Conservation (phyloP, 805 yeast genomes). For the Kuraishia molischiana region DNA sequence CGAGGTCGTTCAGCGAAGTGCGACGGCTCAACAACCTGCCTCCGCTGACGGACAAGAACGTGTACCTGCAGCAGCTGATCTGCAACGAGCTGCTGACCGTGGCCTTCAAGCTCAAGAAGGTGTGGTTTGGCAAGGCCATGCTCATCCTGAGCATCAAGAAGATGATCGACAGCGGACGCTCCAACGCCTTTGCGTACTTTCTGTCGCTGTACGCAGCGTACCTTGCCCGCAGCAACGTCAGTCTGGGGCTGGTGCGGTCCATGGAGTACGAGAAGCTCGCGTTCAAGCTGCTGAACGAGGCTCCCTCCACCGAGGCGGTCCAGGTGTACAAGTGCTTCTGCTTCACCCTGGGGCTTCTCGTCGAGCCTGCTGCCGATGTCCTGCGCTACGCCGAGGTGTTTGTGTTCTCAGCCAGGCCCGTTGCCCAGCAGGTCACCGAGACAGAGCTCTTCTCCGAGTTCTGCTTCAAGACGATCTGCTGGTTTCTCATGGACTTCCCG, state of each 20-base stretch:
- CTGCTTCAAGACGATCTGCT: conserved; percentile 8
- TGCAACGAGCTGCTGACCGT: conserved; percentile 28
- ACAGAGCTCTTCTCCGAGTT: conserved; percentile 3
- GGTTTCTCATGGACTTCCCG: conserved; percentile 8
- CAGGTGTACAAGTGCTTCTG: conserved; percentile 31
- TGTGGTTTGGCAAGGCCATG: conserved; percentile 20
- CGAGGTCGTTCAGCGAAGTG: conserved; percentile 29
- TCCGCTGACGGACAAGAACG: conserved; percentile 16
- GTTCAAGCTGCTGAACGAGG: conserved; percentile 23
- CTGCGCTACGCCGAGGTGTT: conserved; percentile 15
- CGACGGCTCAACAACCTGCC: conserved; percentile 17
- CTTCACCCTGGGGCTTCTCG: conserved; percentile 27
- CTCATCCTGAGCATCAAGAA: conserved; percentile 23
- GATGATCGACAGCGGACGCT: conserved; percentile 28
- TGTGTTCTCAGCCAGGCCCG: conserved; percentile 7
- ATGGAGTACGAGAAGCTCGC: conserved; percentile 31
- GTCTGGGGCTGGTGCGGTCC: conserved; percentile 24
- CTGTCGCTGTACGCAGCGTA: conserved; percentile 28
- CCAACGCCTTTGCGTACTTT: conserved; percentile 28
- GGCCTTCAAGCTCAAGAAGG: conserved; percentile 17
- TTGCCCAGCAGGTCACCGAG: neutral
- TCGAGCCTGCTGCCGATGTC: conserved; percentile 28
- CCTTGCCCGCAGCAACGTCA: conserved; percentile 18
- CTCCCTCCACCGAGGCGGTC: conserved; percentile 23
- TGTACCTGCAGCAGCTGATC: conserved; percentile 27